Evolutionary conservation across 1,139 yeast species (phyloP).

Genomic region (Hansenula lynferdii): DNA sequence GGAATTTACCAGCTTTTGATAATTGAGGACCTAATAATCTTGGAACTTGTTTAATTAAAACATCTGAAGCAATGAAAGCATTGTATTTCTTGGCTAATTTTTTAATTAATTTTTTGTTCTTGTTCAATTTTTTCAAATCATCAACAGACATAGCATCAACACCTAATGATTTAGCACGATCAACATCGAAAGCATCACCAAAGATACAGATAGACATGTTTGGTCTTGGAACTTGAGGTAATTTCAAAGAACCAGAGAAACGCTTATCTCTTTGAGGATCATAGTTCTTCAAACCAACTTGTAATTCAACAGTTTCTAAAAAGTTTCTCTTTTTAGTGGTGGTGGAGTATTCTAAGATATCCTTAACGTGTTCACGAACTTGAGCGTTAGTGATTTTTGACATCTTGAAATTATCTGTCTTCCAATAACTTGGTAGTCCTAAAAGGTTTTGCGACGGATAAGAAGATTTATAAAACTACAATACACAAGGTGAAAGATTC

Average conservation of each 20-base stretch:
- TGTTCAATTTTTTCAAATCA: conserved; percentile 99
- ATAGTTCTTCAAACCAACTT: conserved; percentile 99
- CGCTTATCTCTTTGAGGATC: conserved; percentile 99
- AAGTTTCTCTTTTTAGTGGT: conserved; percentile 99
- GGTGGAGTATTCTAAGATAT: conserved; percentile 83
- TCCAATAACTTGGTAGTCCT: conserved; percentile 50
- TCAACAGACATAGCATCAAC: conserved; percentile 99
- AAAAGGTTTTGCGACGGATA: conserved; percentile 35
- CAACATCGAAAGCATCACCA: conserved; percentile 99
- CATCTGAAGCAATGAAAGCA: conserved; percentile 99
- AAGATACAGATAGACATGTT: conserved; percentile 99
- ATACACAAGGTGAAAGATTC: too few relatives aligned
- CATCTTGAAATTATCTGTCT: conserved; percentile 69
- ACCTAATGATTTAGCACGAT: conserved; percentile 99
- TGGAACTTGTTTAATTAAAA: conserved; percentile 99
- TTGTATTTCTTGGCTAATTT: conserved; percentile 99
- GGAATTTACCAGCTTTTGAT: conserved; percentile 99
- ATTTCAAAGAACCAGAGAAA: conserved; percentile 99
- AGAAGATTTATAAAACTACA: too few relatives aligned
- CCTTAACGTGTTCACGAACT: conserved; percentile 96
- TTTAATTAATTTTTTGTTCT: conserved; percentile 99
- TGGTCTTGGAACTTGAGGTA: conserved; percentile 99
- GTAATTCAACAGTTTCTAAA: conserved; percentile 99
- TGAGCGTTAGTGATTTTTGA: conserved; percentile 90
- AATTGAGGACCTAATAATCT: conserved; percentile 99